Evolutionary conservation across 2,329 filamentous ascomycete species (phyloP).

Genomic region (Fusarium transvaalense): DNA sequence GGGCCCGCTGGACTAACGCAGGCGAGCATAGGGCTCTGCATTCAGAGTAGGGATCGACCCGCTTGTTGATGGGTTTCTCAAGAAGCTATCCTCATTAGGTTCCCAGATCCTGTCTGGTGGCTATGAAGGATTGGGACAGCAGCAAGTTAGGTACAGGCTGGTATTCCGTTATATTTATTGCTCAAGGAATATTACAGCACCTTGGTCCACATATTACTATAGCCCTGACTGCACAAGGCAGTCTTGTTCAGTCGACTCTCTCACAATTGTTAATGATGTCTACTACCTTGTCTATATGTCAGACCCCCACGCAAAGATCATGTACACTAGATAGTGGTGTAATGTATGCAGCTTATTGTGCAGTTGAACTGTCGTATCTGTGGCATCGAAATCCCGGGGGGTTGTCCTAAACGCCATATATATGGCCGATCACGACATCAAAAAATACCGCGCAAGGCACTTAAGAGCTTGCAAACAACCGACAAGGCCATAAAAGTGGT

Average conservation of each 20-base stretch:
- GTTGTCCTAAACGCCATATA: constrained; percentile 38
- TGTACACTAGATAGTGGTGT: not conserved
- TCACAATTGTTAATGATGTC: not conserved
- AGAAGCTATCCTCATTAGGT: constrained; percentile 31
- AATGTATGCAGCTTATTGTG: constrained; percentile 22
- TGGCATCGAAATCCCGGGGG: constrained; percentile 32
- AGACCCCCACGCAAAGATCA: constrained; percentile 15
- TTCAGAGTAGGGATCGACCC: constrained; percentile 42
- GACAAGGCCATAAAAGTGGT: constrained; percentile 37
- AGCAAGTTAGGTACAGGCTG: constrained; percentile 18
- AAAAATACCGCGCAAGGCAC: constrained; percentile 8
- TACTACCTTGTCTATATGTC: not conserved
- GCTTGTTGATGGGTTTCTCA: constrained; percentile 24
- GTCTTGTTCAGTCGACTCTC: not conserved
- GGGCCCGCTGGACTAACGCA: constrained; percentile 46
- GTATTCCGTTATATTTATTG: constrained; percentile 15
- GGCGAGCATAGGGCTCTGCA: constrained; percentile 32
- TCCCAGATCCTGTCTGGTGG: constrained; percentile 9
- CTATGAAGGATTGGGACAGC: constrained; percentile 25
- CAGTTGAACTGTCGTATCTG: constrained; percentile 18
- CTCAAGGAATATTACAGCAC: not conserved
- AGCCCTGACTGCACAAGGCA: not conserved
- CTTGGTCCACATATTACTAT: not conserved
- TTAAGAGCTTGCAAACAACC: constrained; percentile 30
- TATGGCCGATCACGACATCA: constrained; percentile 47